These are phyloP conservation scores for Tolypocladium capitatum DNA, from an alignment of 2,329 filamentous ascomycete genomes.

Conservation along the genomic window DNA sequence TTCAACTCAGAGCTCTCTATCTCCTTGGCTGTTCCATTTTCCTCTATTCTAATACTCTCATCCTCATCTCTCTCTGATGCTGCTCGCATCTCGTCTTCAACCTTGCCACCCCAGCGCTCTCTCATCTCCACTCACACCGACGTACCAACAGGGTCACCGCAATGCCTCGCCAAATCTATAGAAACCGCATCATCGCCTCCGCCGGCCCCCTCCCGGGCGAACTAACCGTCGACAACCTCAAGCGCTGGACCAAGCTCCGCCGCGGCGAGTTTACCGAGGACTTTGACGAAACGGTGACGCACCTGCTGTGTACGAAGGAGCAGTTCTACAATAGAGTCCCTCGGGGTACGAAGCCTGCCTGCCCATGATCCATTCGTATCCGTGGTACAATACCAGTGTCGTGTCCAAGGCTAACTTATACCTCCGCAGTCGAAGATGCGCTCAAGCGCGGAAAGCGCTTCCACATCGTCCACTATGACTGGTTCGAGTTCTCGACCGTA, in stretches of 20 bases:
- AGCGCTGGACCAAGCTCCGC: conserved; percentile 50
- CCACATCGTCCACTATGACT: conserved; percentile 35
- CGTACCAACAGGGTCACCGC: not conserved
- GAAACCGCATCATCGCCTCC: conserved; percentile 38
- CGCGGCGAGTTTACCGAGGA: conserved; percentile 43
- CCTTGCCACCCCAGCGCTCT: not conserved
- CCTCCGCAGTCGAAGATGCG: conserved; percentile 21
- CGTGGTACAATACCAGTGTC: not conserved
- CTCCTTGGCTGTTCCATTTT: not conserved
- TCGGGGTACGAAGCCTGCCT: conserved; percentile 14
- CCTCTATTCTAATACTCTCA: not conserved
- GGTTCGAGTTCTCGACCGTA: conserved; percentile 35
- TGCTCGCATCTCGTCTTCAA: not conserved
- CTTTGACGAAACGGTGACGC: conserved; percentile 48
- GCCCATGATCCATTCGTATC: not conserved
- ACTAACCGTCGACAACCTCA: conserved; percentile 41
- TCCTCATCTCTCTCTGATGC: not conserved
- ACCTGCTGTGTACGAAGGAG: conserved; percentile 54
- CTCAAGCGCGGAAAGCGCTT: conserved; percentile 20
- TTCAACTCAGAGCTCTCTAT: not conserved
- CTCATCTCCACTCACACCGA: not conserved
- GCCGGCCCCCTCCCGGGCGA: conserved; percentile 43
- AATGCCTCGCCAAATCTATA: conserved; percentile 33
- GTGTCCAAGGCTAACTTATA: not conserved
- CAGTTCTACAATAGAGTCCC: conserved; percentile 38